These are phyloP conservation scores for Lophiostoma macrostomum DNA, from an alignment of 495 filamentous ascomycete genomes.

Conservation along the genomic window DNA sequence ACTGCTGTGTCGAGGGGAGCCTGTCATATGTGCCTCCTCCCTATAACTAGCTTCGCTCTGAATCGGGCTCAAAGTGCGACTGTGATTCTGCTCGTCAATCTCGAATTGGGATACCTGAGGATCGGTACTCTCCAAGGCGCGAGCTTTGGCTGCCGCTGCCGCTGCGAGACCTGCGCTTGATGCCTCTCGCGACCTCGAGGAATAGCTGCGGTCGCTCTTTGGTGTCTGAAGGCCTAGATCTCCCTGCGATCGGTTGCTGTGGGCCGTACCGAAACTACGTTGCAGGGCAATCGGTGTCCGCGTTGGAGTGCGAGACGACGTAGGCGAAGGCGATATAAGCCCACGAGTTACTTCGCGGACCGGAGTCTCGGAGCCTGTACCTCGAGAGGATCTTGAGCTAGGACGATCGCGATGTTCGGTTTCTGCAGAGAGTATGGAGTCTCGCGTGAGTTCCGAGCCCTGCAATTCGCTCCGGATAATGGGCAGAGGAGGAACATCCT, in stretches of 20 bases:
- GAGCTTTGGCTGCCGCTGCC: slow-evolving; percentile 33
- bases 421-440: slow-evolving; percentile 81
- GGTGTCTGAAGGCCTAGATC: slow-evolving; percentile 52
- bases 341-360: slow-evolving; percentile 57
- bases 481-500: slow-evolving; percentile 72
- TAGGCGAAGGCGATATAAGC: slow-evolving; percentile 54
- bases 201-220: slow-evolving; percentile 50
- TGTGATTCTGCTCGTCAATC: slow-evolving; percentile 45
- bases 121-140: slow-evolving; percentile 31
- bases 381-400: slow-evolving; percentile 50
- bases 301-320: slow-evolving; percentile 53
- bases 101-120: slow-evolving; percentile 36
- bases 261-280: slow-evolving; percentile 52
- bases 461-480: slow-evolving; percentile 78
- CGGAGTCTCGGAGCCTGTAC: slow-evolving; percentile 50
- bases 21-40: slow-evolving; percentile 46
- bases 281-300: slow-evolving; percentile 51
- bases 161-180: slow-evolving; percentile 43
- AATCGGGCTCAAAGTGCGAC: slow-evolving; percentile 72
- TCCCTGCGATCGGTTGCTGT: slow-evolving; percentile 58
- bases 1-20: slow-evolving; percentile 32
- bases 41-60: slow-evolving; percentile 82
- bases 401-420: slow-evolving; percentile 58
- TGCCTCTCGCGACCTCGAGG: slow-evolving; percentile 41
- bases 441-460: slow-evolving; percentile 80